Evolutionary conservation across 2,329 filamentous ascomycete genomes (phyloP).

Genomic region (Fusarium pseudonygamai): DNA sequence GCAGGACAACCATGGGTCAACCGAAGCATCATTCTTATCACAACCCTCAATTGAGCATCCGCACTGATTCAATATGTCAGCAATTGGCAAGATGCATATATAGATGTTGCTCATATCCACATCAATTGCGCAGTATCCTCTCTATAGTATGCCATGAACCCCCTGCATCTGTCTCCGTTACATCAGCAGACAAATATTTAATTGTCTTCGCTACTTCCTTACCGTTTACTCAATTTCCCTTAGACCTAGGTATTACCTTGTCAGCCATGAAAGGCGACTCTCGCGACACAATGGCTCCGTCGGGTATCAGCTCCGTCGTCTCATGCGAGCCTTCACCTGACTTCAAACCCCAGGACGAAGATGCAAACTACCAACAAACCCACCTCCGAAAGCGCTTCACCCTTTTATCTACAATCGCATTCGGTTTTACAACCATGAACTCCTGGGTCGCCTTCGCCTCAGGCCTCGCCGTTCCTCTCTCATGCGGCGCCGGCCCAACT

Average conservation of each 20-base stretch:
- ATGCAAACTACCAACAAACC: background rate
- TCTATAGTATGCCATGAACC: no score
- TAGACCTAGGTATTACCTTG: no score
- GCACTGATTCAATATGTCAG: rapidly evolving
- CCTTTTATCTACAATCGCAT: background rate
- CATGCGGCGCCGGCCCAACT: background rate
- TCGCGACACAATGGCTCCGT: background rate
- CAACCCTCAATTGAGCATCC: rapidly evolving
- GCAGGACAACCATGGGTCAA: background rate
- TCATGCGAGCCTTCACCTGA: background rate
- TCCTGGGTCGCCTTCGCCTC: background rate
- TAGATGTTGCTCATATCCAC: background rate
- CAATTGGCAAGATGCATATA: background rate
- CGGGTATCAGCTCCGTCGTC: background rate
- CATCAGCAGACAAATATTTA: no score
- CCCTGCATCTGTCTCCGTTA: no score
- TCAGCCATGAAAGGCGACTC: no score
- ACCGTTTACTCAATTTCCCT: no score
- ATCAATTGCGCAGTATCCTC: no score
- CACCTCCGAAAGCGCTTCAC: background rate
- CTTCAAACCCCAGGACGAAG: rapidly evolving
- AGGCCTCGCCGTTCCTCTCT: background rate
- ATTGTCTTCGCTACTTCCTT: no score
- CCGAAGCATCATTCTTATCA: background rate
- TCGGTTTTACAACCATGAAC: background rate